Base-by-base conservation (phyloP, 1,284 basidiomycete genomes). In the Ceratobasidium sp. region DNA sequence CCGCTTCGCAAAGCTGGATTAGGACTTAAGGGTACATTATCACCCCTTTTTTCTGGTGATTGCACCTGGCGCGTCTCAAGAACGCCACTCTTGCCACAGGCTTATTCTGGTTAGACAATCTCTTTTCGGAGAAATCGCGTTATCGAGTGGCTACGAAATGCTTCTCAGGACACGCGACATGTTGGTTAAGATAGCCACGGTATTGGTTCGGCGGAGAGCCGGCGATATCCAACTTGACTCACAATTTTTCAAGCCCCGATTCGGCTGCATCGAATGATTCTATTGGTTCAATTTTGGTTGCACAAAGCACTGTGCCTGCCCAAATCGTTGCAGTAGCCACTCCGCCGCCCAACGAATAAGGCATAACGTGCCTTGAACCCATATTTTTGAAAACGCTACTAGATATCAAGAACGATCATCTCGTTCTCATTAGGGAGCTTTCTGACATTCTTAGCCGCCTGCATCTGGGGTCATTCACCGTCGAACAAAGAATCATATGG, bases 171-270 rank as follows among this genome's bases (percentile, higher is more conserved):
- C 20, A 20, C 15, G 20, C 6, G 51, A n/a, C 6, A n/a, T 6
- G 51, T n/a, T n/a, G 51, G 20, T 53, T n/a, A 7, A 53, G 55
- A 26, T 61, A 39, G 58, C 58, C 58, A 61, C 58, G 39, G 58
- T 40, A 61, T 40, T 61, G 58, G 58, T 33, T 39, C 58, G 58
- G 58, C 58, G 39, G 39, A 40, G 28, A 61, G 58, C 28, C 7
- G 12, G 13, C 23, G 33, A n/a, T 13, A 61, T 39, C 28, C 39
- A 13, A 12, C 58, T 61, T 39, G 28, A 61, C 53, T 55, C 53
- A 20, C 7, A 55, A 20, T 55, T 26, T 26, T 33, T 39, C 5
- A n/a, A 39, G 40, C 61, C 9, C 15, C 40, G 40, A 64, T 64
- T n/a, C 20, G 39, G 39, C 39, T 63, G 33, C 20, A 33, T 33